These are phyloP conservation scores for Jaapia argillacea DNA, from an alignment of 768 basidiomycete species.

Conservation along the genomic window DNA sequence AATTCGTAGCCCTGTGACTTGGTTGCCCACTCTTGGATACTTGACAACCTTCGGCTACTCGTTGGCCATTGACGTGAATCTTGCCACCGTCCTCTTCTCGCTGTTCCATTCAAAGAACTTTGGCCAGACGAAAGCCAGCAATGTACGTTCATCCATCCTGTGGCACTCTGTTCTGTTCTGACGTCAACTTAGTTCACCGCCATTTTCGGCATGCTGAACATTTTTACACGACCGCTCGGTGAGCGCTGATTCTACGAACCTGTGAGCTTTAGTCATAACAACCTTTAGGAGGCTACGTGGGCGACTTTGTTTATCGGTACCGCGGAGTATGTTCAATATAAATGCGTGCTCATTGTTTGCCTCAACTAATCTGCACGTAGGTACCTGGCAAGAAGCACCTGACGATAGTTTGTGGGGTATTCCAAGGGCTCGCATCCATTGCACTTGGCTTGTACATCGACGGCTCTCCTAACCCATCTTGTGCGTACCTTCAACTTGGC, in stretches of 20 bases:
- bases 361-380: no score
- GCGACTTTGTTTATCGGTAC: conserved; percentile 32
- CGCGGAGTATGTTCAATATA: conserved; percentile 27
- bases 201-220: conserved; percentile 34
- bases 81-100: conserved; percentile 34
- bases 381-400: conserved; percentile 38
- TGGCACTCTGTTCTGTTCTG: no score
- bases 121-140: conserved; percentile 41
- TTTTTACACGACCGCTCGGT: conserved; percentile 37
- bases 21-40: conserved; percentile 46
- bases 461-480: conserved; percentile 9
- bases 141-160: conserved; percentile 21
- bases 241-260: neutral
- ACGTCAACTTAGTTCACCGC: neutral
- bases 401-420: conserved; percentile 29
- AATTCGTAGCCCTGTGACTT: conserved; percentile 33
- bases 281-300: conserved; percentile 32
- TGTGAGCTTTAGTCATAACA: neutral
- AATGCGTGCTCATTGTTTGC: no score
- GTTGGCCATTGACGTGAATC: conserved; percentile 42
- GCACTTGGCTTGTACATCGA: conserved; percentile 37
- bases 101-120: conserved; percentile 26
- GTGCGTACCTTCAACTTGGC: conserved; percentile 7
- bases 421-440: conserved; percentile 33
- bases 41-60: conserved; percentile 44